A percentile compares a stretch with the other conserved stretches of the same genome.
phyloP scores from a whole-genome alignment of 1,139 yeast genomes.

The Candida glucosophila region DNA sequence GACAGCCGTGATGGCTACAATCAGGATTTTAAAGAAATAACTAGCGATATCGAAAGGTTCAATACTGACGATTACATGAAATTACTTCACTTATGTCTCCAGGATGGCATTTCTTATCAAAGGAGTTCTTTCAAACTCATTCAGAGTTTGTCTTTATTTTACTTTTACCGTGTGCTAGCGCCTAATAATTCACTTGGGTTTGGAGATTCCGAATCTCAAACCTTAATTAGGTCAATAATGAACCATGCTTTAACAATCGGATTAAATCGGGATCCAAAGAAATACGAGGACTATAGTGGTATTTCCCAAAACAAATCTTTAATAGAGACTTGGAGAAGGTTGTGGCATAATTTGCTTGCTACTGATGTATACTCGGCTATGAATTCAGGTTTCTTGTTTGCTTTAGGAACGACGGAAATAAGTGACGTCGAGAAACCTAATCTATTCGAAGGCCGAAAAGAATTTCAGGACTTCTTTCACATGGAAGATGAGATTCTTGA shows the following conservation, averaged over 20 bases:
- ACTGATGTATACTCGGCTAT: constrained; percentile 28
- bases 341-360: constrained; percentile 27
- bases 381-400: constrained; percentile 25
- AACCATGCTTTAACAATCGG: constrained; percentile 38
- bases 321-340: constrained; percentile 26
- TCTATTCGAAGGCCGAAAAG: constrained; percentile 11
- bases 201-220: constrained; percentile 34
- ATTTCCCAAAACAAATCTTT: constrained; percentile 21
- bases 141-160: constrained; percentile 23
- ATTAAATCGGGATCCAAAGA: constrained; percentile 34
- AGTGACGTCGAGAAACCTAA: constrained; percentile 28
- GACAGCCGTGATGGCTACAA: constrained; percentile 19
- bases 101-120: constrained; percentile 18
- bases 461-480: constrained; percentile 9
- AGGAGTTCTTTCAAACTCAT: constrained; percentile 28
- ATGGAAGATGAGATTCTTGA: constrained; percentile 14
- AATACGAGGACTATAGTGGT: constrained; percentile 21
- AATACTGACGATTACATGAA: constrained; percentile 16
- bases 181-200: constrained; percentile 40
- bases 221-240: constrained; percentile 28
- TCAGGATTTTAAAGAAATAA: constrained; percentile 19
- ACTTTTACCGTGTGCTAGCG: constrained; percentile 29
- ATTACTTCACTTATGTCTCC: constrained; percentile 23
- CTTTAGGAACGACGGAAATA: constrained; percentile 17
- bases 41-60: constrained; percentile 19